A percentile compares a stretch with the other conserved stretches of the same genome.
Conservation (phyloP, 106 monocot genomes). For the Acanthochlamys bracteata region DNA sequence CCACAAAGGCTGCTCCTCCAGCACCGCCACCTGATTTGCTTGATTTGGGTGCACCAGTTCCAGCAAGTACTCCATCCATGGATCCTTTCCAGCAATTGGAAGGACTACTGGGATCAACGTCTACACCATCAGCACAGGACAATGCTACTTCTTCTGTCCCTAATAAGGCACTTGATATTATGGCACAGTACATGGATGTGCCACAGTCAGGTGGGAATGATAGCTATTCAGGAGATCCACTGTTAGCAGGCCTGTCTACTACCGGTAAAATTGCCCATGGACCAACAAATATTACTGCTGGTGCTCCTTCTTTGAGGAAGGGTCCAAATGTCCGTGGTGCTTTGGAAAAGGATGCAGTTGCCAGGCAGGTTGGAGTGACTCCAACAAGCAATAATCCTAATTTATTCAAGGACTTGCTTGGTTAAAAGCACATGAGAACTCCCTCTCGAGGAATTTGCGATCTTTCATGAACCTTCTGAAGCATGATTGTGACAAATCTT, state of each 20-base stretch:
- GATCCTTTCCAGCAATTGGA: constrained; percentile 90
- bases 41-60: constrained; percentile 56
- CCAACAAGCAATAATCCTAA: constrained; percentile 80
- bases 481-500: too few species aligned
- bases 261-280: constrained; percentile 17
- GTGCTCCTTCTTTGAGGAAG: too few species aligned
- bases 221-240: constrained; percentile 3
- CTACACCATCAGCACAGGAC: constrained; percentile 12
- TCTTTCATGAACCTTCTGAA: too few species aligned
- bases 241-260: constrained; percentile 2
- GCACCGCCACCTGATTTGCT: constrained; percentile 75
- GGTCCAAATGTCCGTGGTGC: constrained; percentile 67
- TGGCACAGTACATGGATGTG: constrained; percentile 33
- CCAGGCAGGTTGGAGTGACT: constrained; percentile 80
- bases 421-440: constrained; percentile 21
- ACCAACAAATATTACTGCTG: constrained; percentile 5
- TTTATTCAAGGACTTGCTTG: constrained; percentile 77
- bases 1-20: constrained; percentile 29
- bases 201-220: neutral
- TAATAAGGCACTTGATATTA: constrained; percentile 42
- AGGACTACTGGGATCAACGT: constrained; percentile 56
- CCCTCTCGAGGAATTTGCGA: too few species aligned
- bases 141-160: constrained; percentile 13
- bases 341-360: constrained; percentile 69
- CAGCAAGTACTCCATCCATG: constrained; percentile 18